Base-by-base conservation (phyloP, 2,329 filamentous ascomycete genomes). In the Botrytis porri region DNA sequence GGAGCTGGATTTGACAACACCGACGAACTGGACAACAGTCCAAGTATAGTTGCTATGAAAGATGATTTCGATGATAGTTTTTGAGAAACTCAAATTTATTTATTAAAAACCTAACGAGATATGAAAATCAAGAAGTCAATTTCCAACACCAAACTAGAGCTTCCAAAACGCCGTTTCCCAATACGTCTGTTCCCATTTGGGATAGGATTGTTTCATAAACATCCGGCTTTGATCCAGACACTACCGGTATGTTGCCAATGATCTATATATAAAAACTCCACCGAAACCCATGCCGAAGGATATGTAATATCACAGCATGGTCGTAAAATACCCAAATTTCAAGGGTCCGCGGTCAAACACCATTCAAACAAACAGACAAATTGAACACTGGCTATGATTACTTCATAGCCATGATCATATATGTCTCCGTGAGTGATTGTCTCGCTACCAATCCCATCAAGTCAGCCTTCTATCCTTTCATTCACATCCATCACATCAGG, bases 1-100 rank as follows among this genome's bases (percentile, higher is more conserved):
- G 93, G 93, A 3, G 93, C 93, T 5, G 93, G 92, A 1, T 83
- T 83, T 4, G 87, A 88, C 71, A 85, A 86, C 70, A 86, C 84
- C 12, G 77, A 78, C 67, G 76, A 70, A 37, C 83, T 84, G 3
- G 88, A 90, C 78, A 88, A 89, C 78, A 91, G 89, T 76, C 89
- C 89, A 5, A 89, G 88, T 0, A 86, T 91, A 84, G 88, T 91
- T 61, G 89, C 89, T 82, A 88, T 89, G 86, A 89, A 87, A 76
- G 83, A 89, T 70, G 84, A 90, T 77, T 80, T 90, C 62, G 85
- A 91, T 76, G 88, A 91, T 77, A 90, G 87, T 35, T 91, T 91
- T 77, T 90, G 73, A 76, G 60, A 61, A 75, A 77, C 57, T 77
- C 73, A 75, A 64, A 75, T 62, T 67, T 63, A 69, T 75, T 71